A percentile compares a stretch with the other conserved stretches of the same genome.
Conservation (phyloP, 345 rosid species). For the Dipteronia sinensis region DNA sequence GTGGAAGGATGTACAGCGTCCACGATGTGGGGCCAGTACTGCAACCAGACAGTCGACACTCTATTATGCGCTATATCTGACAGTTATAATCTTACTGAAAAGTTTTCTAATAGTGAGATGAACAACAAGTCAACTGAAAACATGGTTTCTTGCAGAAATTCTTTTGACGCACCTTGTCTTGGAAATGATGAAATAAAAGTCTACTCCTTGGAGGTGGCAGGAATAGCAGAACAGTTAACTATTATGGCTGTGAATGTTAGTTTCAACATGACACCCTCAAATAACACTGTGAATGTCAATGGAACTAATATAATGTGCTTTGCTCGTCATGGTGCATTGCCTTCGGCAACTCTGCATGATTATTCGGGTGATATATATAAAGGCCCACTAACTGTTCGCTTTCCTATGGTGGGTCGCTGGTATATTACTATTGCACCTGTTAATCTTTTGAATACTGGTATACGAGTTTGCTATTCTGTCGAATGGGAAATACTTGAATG, state of each 20-base stretch:
- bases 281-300: slow-evolving; percentile 27
- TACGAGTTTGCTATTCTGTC: slow-evolving; percentile 71
- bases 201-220: slow-evolving; percentile 63
- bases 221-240: slow-evolving; percentile 60
- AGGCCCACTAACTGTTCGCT: slow-evolving; percentile 57
- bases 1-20: slow-evolving; percentile 85
- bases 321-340: slow-evolving; percentile 78
- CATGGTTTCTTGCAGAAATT: slow-evolving; percentile 62
- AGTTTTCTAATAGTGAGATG: slow-evolving; percentile 18
- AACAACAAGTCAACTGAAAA: slow-evolving; percentile 40
- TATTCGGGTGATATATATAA: slow-evolving; percentile 62
- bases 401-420: slow-evolving; percentile 85
- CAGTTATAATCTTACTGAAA: slow-evolving; percentile 33
- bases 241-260: slow-evolving; percentile 46
- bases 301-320: slow-evolving; percentile 54
- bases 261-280: slow-evolving; percentile 33
- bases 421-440: slow-evolving; percentile 55
- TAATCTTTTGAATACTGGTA: slow-evolving; percentile 38
- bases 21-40: slow-evolving; percentile 76
- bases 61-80: slow-evolving; percentile 64
- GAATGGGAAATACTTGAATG: slow-evolving; percentile 62
- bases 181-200: slow-evolving; percentile 58
- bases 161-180: slow-evolving; percentile 51
- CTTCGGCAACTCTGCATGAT: slow-evolving; percentile 65
- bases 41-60: slow-evolving; percentile 75